These are phyloP conservation scores for Zygoascus hellenicus DNA, from an alignment of 1,139 yeast genomes.

Conservation along the genomic window DNA sequence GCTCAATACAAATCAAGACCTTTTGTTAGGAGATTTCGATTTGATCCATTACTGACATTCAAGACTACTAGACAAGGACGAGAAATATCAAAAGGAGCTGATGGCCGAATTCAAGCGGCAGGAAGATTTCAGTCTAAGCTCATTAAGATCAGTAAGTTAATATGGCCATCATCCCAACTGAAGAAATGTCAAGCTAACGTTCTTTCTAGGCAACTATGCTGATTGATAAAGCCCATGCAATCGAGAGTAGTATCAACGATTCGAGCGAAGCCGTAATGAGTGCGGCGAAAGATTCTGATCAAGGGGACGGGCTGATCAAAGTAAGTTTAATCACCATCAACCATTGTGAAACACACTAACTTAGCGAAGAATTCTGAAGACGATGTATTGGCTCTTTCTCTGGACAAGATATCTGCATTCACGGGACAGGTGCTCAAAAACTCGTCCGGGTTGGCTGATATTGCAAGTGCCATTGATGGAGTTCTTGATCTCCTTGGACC, in stretches of 20 bases:
- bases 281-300: background rate
- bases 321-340: background rate
- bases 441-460: background rate
- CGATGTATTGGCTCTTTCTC: background rate
- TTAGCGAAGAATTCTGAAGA: background rate
- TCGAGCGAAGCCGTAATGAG: constrained; percentile 5
- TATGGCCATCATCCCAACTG: background rate
- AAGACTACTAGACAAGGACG: constrained; percentile 13
- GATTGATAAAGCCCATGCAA: background rate
- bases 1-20: too few species aligned
- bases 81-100: constrained; percentile 10
- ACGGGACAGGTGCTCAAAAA: background rate
- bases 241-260: constrained; percentile 1
- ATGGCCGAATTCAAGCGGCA: background rate
- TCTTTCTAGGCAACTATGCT: constrained; percentile 1
- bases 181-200: too few species aligned
- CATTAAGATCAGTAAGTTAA: constrained; percentile 8
- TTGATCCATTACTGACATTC: background rate
- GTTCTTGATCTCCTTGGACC: constrained; percentile 5
- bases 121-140: constrained; percentile 5
- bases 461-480: background rate
- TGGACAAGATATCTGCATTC: background rate
- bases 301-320: background rate
- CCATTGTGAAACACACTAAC: background rate
- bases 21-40: too few species aligned